These are phyloP conservation scores for Tylopilus rubrobrunneus DNA, from an alignment of 768 basidiomycete genomes.

Conservation along the genomic window DNA sequence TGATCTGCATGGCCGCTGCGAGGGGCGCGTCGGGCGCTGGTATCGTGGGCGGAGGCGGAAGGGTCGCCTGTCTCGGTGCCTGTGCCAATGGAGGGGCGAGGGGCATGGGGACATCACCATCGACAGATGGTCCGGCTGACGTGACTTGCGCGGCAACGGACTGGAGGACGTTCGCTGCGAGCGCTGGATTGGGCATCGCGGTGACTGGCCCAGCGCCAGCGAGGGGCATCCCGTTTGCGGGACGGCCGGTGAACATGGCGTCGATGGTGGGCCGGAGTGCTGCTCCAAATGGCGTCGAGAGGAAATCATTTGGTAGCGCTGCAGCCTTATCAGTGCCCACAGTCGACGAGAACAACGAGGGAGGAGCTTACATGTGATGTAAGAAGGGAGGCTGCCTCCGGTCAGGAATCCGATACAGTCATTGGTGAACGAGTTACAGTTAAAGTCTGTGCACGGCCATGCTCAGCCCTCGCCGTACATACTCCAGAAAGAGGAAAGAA, in stretches of 20 bases:
- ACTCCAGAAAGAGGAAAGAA: not conserved
- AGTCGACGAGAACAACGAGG: not conserved
- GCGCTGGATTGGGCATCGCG: conserved; percentile 43
- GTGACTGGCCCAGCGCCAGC: conserved; percentile 23
- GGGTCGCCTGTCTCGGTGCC: conserved; percentile 6
- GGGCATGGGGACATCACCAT: not conserved
- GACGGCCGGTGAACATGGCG: conserved; percentile 65
- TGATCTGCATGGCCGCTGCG: conserved; percentile 61
- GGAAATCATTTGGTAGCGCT: conserved; percentile 81
- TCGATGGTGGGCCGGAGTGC: conserved; percentile 89
- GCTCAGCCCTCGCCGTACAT: not conserved
- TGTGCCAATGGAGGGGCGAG: not conserved
- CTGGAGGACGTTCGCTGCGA: conserved; percentile 52
- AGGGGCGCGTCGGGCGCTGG: conserved; percentile 43
- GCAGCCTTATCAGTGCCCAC: not conserved
- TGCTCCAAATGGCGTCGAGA: conserved; percentile 85
- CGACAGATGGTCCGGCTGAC: conserved; percentile 12
- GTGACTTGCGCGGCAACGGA: conserved; percentile 52
- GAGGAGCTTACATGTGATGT: conserved; percentile 61
- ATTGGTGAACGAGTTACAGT: conserved; percentile 93
- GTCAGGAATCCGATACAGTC: conserved; percentile 86
- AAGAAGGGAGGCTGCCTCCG: conserved; percentile 73
- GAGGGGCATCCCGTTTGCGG: conserved; percentile 30
- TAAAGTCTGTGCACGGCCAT: conserved; percentile 60
- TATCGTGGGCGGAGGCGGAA: conserved; percentile 22